Conservation (phyloP, 176 grass and related monocot genomes). For the Carex scoparia region DNA sequence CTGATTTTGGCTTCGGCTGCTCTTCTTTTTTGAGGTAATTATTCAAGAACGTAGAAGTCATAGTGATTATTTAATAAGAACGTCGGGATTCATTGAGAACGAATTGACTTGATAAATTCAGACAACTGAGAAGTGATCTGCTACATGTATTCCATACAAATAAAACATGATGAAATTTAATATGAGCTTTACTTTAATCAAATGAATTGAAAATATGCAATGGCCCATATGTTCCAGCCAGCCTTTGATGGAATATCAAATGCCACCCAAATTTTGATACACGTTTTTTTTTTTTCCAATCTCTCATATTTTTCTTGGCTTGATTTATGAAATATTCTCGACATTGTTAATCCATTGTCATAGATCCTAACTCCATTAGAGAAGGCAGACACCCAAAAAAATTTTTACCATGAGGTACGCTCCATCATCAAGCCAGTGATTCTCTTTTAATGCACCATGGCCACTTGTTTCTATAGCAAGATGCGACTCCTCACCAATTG, state of each 20-base stretch:
- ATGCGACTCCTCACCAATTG: slow-evolving; percentile 83
- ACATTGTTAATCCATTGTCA: background rate
- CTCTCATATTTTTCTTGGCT: background rate
- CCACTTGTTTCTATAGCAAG: slow-evolving; percentile 98
- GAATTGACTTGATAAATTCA: background rate
- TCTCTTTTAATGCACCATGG: slow-evolving; percentile 96
- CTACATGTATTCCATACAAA: background rate
- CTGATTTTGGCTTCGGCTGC: background rate
- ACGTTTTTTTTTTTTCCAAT: background rate
- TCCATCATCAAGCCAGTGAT: slow-evolving; percentile 98
- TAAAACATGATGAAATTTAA: background rate
- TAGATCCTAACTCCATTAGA: background rate
- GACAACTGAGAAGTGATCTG: background rate
- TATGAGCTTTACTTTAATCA: background rate
- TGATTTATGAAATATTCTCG: background rate
- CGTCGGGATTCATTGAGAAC: background rate
- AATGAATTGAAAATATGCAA: background rate
- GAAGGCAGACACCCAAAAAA: background rate
- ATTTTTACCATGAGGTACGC: slow-evolving; percentile 79
- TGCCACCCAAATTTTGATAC: background rate
- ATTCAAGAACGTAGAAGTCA: background rate
- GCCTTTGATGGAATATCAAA: slow-evolving; percentile 1
- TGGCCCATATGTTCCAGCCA: background rate
- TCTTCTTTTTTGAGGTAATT: background rate
- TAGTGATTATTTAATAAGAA: background rate